Conservation (phyloP, 2,329 filamentous ascomycete species). For the Colletotrichum sp. region DNA sequence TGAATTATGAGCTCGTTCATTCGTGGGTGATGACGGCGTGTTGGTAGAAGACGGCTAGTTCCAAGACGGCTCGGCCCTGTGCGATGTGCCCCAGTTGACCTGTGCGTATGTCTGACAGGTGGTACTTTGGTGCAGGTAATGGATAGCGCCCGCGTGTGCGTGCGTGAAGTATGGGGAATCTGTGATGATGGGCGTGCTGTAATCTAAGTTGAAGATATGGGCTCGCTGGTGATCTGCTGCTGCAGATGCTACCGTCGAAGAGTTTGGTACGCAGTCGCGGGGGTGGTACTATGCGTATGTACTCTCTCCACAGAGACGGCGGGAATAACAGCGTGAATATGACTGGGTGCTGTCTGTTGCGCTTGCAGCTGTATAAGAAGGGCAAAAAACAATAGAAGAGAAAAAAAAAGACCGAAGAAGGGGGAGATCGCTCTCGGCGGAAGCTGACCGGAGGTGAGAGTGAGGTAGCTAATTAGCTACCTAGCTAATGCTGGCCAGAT, state of each 20-base stretch:
- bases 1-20: constrained; percentile 23
- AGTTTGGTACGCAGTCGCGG: neutral
- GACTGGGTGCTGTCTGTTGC: neutral
- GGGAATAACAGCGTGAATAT: neutral
- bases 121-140: neutral
- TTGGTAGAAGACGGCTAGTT: constrained; percentile 6
- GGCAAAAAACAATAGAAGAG: neutral
- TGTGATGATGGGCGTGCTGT: neutral
- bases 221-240: neutral
- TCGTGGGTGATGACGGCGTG: constrained; percentile 19
- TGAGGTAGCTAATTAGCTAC: neutral
- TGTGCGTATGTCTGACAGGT: constrained; percentile 11
- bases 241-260: neutral
- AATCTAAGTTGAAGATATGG: neutral
- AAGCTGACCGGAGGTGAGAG: neutral
- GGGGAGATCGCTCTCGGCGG: neutral
- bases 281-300: neutral
- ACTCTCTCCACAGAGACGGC: neutral
- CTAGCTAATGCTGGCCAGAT: neutral
- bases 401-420: neutral
- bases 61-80: constrained; percentile 16
- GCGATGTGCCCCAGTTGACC: neutral
- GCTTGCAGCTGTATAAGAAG: neutral
- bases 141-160: neutral
- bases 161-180: neutral